Conservation (phyloP, 345 rosid genomes). For the Kandelia obovata region DNA sequence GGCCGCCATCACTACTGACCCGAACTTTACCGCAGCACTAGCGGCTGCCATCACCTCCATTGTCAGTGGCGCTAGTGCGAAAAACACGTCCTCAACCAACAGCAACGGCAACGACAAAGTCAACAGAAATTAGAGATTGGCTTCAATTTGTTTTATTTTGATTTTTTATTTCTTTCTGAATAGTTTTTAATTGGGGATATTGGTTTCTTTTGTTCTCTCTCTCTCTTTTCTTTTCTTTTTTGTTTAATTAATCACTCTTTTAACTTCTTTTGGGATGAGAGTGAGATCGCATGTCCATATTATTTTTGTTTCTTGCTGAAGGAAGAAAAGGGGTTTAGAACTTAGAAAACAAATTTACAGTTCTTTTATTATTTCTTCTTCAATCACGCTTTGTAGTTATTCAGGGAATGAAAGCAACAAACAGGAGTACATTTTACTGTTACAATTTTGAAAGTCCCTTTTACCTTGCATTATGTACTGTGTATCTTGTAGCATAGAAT, state of each 20-base stretch:
- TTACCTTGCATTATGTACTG: not conserved
- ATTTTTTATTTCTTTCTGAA: not conserved
- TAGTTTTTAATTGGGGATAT: not conserved
- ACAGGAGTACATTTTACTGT: conserved; percentile 15
- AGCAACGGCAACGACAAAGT: conserved; percentile 17
- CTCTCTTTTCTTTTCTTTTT: not conserved
- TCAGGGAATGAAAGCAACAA: not conserved
- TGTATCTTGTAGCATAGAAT: too few species aligned
- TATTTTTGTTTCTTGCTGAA: conserved; percentile 15
- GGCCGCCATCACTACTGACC: conserved; percentile 86
- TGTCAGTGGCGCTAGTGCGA: conserved; percentile 45
- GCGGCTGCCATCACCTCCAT: conserved; percentile 89
- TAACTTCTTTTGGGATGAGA: conserved; percentile 22
- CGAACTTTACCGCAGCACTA: conserved; percentile 89
- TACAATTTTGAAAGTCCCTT: not conserved
- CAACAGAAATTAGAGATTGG: conserved; percentile 25
- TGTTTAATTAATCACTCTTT: not conserved
- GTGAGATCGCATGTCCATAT: conserved; percentile 36
- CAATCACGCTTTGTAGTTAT: not conserved
- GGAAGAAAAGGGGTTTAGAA: conserved; percentile 6
- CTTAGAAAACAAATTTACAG: conserved; percentile 19
- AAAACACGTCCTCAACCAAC: conserved; percentile 27
- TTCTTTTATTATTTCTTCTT: conserved; percentile 18
- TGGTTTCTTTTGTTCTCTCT: not conserved
- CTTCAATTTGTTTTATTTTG: not conserved